These are phyloP conservation scores for Polyporus tsugae DNA, from an alignment of 1,284 basidiomycete species.

Conservation along the genomic window DNA sequence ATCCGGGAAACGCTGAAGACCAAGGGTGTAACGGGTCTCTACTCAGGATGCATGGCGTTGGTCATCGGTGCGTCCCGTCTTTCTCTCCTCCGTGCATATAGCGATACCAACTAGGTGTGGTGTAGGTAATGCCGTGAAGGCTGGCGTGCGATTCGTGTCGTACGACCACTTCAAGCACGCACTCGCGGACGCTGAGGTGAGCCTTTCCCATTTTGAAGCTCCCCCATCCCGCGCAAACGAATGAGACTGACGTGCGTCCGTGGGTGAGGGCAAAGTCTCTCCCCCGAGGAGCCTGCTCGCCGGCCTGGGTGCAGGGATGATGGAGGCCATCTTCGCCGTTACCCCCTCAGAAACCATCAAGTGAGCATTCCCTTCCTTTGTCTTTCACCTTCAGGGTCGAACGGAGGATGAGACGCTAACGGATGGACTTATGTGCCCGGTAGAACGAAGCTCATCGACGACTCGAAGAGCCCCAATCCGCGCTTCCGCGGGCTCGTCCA, in stretches of 20 bases:
- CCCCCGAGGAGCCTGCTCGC: constrained; percentile 87
- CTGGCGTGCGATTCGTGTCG: constrained; percentile 93
- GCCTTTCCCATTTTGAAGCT: constrained; percentile 22
- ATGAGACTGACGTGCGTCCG: constrained; percentile 16
- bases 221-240: constrained; percentile 1
- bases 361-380: constrained; percentile 48
- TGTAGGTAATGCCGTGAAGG: constrained; percentile 80
- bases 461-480: constrained; percentile 86
- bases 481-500: constrained; percentile 91
- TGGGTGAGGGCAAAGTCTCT: constrained; percentile 84
- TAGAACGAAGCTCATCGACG: constrained; percentile 98
- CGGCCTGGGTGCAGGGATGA: constrained; percentile 94
- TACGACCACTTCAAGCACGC: constrained; percentile 94
- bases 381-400: constrained; percentile 13
- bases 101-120: neutral
- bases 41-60: constrained; percentile 88
- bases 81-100: neutral
- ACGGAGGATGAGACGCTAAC: neutral
- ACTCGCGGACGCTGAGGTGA: constrained; percentile 84
- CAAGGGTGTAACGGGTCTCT: constrained; percentile 81
- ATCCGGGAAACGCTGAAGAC: constrained; percentile 74
- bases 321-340: constrained; percentile 93
- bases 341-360: constrained; percentile 99
- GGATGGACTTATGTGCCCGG: neutral
- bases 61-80: constrained; percentile 66